Percentiles rank a stretch among this genome's conserved stretches.
phyloP scores from a whole-genome alignment of 495 filamentous ascomycete species.

The Aspergillus funiculosus region DNA sequence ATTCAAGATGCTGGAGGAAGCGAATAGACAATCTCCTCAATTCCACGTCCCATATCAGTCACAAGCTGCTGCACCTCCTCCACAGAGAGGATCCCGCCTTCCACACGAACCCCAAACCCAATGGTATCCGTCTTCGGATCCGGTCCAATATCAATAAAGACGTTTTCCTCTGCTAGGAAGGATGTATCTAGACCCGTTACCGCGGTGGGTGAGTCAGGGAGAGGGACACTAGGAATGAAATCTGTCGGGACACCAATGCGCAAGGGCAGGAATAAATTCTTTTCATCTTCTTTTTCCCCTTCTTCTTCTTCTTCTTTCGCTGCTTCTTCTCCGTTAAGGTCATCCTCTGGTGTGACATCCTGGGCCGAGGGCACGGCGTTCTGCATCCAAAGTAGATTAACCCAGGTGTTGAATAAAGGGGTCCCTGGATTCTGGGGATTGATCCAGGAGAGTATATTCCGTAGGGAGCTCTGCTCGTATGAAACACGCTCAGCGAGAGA shows the following conservation, averaged over 20 bases:
- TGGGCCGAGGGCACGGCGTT: slow-evolving; percentile 8
- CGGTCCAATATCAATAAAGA: slow-evolving; percentile 29
- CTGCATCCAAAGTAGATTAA: slow-evolving; percentile 34
- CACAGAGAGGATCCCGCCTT: slow-evolving; percentile 20
- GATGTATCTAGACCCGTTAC: slow-evolving; percentile 23
- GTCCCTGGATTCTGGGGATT: slow-evolving; percentile 3
- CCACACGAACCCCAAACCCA: slow-evolving; percentile 27
- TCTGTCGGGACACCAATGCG: slow-evolving; percentile 25
- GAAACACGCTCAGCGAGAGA: slow-evolving; percentile 26
- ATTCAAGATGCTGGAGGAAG: background rate
- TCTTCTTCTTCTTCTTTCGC: background rate
- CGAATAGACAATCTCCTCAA: slow-evolving; percentile 18
- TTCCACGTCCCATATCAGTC: slow-evolving; percentile 17
- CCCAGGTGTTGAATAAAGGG: slow-evolving; percentile 30
- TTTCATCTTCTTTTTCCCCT: background rate
- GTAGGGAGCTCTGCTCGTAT: slow-evolving; percentile 30
- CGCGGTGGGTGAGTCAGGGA: slow-evolving; percentile 11
- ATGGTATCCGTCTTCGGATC: slow-evolving; percentile 22
- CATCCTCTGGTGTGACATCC: slow-evolving; percentile 7
- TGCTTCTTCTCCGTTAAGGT: background rate
- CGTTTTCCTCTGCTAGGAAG: slow-evolving; percentile 22
- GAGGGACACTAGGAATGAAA: slow-evolving; percentile 17
- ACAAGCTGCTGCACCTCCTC: slow-evolving; percentile 21
- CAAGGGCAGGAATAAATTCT: slow-evolving; percentile 17
- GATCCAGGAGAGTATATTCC: slow-evolving; percentile 21